These are phyloP conservation scores for Aspergillus steynii DNA, from an alignment of 495 filamentous ascomycete genomes.

Conservation along the genomic window DNA sequence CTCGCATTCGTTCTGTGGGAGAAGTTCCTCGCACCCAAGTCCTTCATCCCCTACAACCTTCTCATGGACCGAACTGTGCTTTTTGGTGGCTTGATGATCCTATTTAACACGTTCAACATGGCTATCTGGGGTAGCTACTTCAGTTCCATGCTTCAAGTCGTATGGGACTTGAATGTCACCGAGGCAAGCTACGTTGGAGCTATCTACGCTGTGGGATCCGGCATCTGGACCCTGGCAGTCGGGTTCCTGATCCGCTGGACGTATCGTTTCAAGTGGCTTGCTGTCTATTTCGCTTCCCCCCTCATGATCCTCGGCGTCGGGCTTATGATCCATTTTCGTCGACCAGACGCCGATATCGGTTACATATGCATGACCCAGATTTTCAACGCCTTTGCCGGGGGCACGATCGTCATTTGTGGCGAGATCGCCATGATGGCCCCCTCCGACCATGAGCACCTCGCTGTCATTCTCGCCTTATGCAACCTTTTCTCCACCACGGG, in stretches of 20 bases:
- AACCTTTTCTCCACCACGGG: conserved; percentile 62
- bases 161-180: conserved; percentile 55
- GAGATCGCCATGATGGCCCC: conserved; percentile 69
- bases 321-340: conserved; percentile 67
- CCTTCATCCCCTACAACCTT: conserved; percentile 59
- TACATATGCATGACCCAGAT: conserved; percentile 72
- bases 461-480: conserved; percentile 64
- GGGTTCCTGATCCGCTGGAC: conserved; percentile 48
- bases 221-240: not conserved
- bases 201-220: conserved; percentile 34
- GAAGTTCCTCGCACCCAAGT: conserved; percentile 46
- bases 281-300: conserved; percentile 53
- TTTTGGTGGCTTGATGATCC: conserved; percentile 56
- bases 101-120: conserved; percentile 55
- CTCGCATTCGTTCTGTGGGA: conserved; percentile 59
- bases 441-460: conserved; percentile 61
- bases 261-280: conserved; percentile 53
- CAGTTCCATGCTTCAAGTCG: conserved; percentile 67
- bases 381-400: conserved; percentile 63
- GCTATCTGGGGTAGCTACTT: conserved; percentile 59
- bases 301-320: conserved; percentile 55
- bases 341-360: conserved; percentile 52
- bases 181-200: conserved; percentile 57
- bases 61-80: conserved; percentile 62
- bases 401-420: conserved; percentile 58